Conservation (phyloP, 2,329 filamentous ascomycete species). For the Exophiala oligosperma region DNA sequence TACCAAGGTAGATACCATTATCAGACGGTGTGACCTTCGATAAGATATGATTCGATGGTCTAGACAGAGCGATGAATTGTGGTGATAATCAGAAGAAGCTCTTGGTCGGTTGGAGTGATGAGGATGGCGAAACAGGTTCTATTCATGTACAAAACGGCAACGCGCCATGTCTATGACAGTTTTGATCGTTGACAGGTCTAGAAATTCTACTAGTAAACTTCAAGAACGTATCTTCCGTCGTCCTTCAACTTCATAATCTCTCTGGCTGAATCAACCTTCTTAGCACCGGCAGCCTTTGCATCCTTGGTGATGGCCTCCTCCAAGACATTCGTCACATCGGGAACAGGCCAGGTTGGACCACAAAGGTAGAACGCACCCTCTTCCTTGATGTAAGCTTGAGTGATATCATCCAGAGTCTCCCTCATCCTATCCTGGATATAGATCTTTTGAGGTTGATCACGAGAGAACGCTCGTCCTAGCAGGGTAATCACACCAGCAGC, state of each 20-base stretch:
- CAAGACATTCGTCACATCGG: conserved; percentile 90
- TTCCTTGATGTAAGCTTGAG: conserved; percentile 80
- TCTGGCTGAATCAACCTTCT: conserved; percentile 81
- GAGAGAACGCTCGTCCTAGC: conserved; percentile 89
- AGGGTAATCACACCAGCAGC: conserved; percentile 94
- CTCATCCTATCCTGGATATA: conserved; percentile 99
- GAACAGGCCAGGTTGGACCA: conserved; percentile 96
- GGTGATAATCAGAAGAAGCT: too few relatives aligned
- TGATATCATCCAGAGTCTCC: conserved; percentile 77
- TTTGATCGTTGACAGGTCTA: neutral
- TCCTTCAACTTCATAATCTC: conserved; percentile 99
- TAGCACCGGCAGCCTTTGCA: conserved; percentile 63
- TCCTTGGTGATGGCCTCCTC: conserved; percentile 86
- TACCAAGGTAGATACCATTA: too few relatives aligned
- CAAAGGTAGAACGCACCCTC: conserved; percentile 96
- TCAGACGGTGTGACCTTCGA: too few relatives aligned
- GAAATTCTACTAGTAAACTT: conserved; percentile 70
- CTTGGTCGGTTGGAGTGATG: too few relatives aligned
- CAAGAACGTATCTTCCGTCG: conserved; percentile 86
- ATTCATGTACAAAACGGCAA: neutral
- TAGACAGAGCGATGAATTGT: too few relatives aligned
- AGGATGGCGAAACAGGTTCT: neutral
- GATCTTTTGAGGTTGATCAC: conserved; percentile 97
- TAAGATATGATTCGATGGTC: too few relatives aligned
- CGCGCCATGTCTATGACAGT: neutral